Percentiles rank a stretch among this genome's conserved stretches.
Evolutionary conservation across 768 basidiomycete genomes (phyloP).

Genomic region (Pisolithus orientalis): DNA sequence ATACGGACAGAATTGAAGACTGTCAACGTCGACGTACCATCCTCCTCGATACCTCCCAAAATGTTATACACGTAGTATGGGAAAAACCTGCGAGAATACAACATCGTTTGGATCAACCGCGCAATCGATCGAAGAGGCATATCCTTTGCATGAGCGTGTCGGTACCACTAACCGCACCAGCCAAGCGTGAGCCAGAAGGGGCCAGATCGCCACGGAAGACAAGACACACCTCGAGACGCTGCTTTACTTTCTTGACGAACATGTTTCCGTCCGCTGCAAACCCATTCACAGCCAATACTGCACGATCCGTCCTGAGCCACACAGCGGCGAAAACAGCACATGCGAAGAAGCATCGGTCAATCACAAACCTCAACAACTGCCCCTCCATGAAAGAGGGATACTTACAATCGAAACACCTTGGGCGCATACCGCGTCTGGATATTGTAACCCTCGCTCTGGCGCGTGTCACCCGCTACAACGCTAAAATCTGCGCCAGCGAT

Average conservation of each 20-base stretch:
- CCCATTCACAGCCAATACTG: conserved; percentile 92
- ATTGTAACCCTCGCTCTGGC: conserved; percentile 94
- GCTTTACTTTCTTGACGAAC: conserved; percentile 95
- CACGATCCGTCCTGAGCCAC: conserved; percentile 75
- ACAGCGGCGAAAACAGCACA: neutral
- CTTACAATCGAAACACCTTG: conserved; percentile 91
- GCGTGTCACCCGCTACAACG: conserved; percentile 94
- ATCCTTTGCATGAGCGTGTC: conserved; percentile 93
- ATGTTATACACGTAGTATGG: conserved; percentile 98
- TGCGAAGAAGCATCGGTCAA: neutral
- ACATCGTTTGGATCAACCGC: conserved; percentile 97
- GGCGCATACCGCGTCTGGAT: conserved; percentile 98
- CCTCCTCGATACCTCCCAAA: conserved; percentile 92
- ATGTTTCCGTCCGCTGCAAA: conserved; percentile 97
- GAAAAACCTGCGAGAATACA: conserved; percentile 95
- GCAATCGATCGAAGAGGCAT: conserved; percentile 97
- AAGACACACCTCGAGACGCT: conserved; percentile 80
- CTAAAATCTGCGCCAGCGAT: conserved; percentile 91
- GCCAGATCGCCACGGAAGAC: neutral
- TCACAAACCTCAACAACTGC: too few relatives aligned
- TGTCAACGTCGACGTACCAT: conserved; percentile 52
- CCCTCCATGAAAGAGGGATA: conserved; percentile 2
- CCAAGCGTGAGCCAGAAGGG: neutral
- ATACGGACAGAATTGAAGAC: neutral
- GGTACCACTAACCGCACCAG: conserved; percentile 71